Conservation (phyloP, 2,329 filamentous ascomycete genomes). For the Thelonectria olida region DNA sequence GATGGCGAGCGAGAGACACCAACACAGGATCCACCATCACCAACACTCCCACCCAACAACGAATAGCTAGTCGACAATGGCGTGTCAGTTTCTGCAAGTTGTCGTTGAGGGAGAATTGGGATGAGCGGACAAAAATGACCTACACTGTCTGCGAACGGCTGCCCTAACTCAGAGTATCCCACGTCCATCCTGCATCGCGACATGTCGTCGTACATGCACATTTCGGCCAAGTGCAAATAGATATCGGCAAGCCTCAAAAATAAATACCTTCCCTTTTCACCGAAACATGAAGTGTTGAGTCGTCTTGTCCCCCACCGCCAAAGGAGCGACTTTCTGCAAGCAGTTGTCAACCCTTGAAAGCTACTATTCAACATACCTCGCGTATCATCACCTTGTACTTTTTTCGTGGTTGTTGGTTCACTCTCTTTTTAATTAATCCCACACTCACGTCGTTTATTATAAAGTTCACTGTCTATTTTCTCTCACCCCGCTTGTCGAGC, state of each 20-base stretch:
- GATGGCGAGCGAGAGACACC: background rate
- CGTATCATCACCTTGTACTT: background rate
- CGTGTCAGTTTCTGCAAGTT: slow-evolving; percentile 1
- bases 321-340: background rate
- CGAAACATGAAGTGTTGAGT: too few relatives aligned
- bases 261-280: background rate
- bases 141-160: background rate
- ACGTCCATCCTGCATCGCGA: background rate
- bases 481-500: background rate
- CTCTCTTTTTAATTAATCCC: background rate
- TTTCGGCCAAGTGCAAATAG: background rate
- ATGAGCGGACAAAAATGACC: slow-evolving; percentile 2
- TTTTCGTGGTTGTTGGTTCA: background rate
- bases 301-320: background rate
- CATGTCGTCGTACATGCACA: background rate
- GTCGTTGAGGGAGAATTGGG: background rate
- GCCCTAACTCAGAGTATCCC: background rate
- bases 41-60: background rate
- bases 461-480: background rate
- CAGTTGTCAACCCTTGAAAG: background rate
- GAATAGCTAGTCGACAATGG: background rate
- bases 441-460: background rate
- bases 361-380: background rate
- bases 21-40: background rate
- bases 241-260: background rate